These are phyloP conservation scores for Nemophila menziesii DNA, from an alignment of 257 asterid genomes.

Conservation along the genomic window DNA sequence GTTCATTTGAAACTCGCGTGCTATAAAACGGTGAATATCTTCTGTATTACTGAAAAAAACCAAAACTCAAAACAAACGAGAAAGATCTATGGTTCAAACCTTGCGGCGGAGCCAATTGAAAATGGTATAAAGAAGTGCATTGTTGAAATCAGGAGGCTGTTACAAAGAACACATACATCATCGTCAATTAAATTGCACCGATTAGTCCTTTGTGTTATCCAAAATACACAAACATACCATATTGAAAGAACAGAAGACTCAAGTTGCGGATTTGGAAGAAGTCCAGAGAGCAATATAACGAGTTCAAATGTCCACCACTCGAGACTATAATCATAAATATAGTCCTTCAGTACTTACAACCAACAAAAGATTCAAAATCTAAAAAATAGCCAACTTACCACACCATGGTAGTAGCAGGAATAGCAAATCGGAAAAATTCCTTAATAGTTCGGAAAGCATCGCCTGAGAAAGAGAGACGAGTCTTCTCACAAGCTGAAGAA, in stretches of 20 bases:
- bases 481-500: slow-evolving; percentile 39
- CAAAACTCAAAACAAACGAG: not conserved
- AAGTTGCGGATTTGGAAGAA: slow-evolving; percentile 61
- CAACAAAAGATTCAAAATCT: not conserved
- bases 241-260: slow-evolving; percentile 70
- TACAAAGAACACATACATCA: not conserved
- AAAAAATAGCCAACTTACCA: slow-evolving; percentile 63
- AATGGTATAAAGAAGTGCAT: slow-evolving; percentile 55
- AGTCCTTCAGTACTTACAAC: not conserved
- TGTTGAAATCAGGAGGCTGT: slow-evolving; percentile 50
- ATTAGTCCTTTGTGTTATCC: not conserved
- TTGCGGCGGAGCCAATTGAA: slow-evolving; percentile 68
- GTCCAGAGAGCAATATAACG: slow-evolving; percentile 53
- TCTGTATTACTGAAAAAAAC: not conserved
- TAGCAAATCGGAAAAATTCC: slow-evolving; percentile 55
- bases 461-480: slow-evolving; percentile 21
- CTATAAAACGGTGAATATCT: slow-evolving; percentile 15
- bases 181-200: not conserved
- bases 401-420: slow-evolving; percentile 80
- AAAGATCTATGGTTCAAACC: slow-evolving; percentile 26
- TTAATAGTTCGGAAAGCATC: slow-evolving; percentile 31
- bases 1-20: slow-evolving; percentile 59
- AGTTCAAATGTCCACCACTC: slow-evolving; percentile 89
- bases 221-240: slow-evolving; percentile 26
- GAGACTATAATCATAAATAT: slow-evolving; percentile 23